A percentile compares a stretch with the other conserved stretches of the same genome.
Evolutionary conservation across 2,329 filamentous ascomycete genomes (phyloP).

Genomic region (Neurospora sp.): DNA sequence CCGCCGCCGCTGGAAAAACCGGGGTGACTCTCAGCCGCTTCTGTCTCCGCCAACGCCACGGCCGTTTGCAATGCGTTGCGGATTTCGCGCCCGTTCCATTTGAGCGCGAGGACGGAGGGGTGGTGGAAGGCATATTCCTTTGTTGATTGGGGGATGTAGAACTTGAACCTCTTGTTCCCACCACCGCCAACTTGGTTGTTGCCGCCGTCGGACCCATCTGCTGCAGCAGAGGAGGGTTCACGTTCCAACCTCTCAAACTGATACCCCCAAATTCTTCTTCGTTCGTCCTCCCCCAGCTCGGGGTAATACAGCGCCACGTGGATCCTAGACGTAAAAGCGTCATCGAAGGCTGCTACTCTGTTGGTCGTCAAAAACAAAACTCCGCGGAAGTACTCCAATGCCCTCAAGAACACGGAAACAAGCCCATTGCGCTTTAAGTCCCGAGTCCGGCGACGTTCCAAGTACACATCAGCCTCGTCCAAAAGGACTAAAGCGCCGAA

Average conservation of each 20-base stretch:
- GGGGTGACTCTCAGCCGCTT: constrained; percentile 16
- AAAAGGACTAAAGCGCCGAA: constrained; percentile 44
- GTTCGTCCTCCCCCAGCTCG: constrained; percentile 30
- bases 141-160: constrained; percentile 28
- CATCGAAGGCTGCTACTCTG: constrained; percentile 36
- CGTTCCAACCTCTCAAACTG: constrained; percentile 34
- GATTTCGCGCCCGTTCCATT: constrained; percentile 31
- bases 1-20: too few relatives aligned
- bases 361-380: constrained; percentile 43
- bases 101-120: constrained; percentile 26
- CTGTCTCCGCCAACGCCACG: constrained; percentile 33
- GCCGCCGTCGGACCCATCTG: neutral
- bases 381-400: constrained; percentile 41
- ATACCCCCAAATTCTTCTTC: constrained; percentile 35
- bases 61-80: constrained; percentile 33
- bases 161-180: constrained; percentile 23
- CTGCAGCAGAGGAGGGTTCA: neutral
- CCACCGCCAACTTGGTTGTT: constrained; percentile 24
- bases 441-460: constrained; percentile 37
- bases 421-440: constrained; percentile 35
- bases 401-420: constrained; percentile 39
- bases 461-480: constrained; percentile 52
- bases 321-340: constrained; percentile 39
- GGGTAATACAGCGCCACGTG: constrained; percentile 39
- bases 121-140: constrained; percentile 30